Conservation (phyloP, 2,329 filamentous ascomycete species). For the Epichloe aotearoae region DNA sequence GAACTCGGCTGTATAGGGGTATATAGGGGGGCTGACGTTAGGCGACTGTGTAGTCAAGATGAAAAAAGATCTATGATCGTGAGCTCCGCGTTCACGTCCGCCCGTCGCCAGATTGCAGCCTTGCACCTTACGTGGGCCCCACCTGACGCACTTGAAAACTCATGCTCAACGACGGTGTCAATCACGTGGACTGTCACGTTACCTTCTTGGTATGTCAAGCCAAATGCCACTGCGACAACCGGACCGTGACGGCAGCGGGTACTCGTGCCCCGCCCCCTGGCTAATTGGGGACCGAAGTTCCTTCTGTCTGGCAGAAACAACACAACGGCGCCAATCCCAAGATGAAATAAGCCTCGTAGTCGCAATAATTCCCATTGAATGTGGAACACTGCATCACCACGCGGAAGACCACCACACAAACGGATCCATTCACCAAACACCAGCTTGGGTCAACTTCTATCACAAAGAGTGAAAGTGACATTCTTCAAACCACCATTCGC, state of each 20-base stretch:
- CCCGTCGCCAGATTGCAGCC: slow-evolving; percentile 4
- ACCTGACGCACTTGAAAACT: neutral
- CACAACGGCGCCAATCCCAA: no score
- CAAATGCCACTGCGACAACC: no score
- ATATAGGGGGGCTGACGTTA: neutral
- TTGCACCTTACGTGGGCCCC: slow-evolving; percentile 3
- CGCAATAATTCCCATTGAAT: no score
- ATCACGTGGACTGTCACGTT: neutral
- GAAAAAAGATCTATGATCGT: slow-evolving; percentile 1
- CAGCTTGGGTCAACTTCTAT: no score
- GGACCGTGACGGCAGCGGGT: neutral
- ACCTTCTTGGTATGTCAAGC: neutral
- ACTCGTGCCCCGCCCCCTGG: no score
- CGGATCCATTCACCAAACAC: no score
- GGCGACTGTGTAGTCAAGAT: neutral
- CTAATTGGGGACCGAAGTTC: neutral
- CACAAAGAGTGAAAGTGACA: neutral
- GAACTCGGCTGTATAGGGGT: neutral
- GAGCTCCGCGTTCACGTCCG: slow-evolving; percentile 3
- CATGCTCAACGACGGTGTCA: neutral
- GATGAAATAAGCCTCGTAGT: no score
- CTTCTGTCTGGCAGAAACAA: no score
- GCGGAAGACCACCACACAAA: no score
- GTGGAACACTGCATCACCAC: no score
- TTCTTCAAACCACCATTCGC: neutral